Conservation (phyloP, 2,329 filamentous ascomycete genomes). For the Blastomyces emzantsi region DNA sequence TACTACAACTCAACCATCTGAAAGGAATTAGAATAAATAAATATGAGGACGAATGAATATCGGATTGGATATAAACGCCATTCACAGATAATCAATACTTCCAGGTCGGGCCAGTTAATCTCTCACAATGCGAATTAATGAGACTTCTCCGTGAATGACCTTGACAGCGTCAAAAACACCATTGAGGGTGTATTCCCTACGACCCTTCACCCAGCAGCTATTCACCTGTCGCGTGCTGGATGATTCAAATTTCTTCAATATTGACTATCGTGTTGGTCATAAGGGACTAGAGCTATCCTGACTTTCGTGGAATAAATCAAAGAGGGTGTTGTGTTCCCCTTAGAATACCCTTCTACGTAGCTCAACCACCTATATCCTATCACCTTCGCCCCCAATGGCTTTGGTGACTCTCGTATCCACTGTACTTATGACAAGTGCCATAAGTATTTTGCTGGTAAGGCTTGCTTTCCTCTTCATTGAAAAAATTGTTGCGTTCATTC, state of each 20-base stretch:
- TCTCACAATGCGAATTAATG: neutral
- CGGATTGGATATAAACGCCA: neutral
- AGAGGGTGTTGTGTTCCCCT: neutral
- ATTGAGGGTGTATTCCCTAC: neutral
- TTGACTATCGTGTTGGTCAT: neutral
- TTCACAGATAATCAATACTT: slow-evolving; percentile 1
- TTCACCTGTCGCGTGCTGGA: neutral
- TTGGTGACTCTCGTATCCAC: neutral
- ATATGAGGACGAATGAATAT: neutral
- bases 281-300: neutral
- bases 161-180: neutral
- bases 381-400: neutral
- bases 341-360: neutral
- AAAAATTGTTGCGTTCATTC: neutral
- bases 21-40: neutral
- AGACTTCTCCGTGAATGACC: neutral
- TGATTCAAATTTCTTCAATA: neutral
- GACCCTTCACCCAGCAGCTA: neutral
- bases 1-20: neutral
- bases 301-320: neutral
- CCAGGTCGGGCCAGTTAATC: neutral
- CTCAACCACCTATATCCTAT: neutral
- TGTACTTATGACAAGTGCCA: neutral
- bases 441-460: slow-evolving; percentile 4
- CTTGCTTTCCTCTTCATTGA: neutral